Conservation (phyloP, 257 asterid genomes). For the Catharanthus roseus region DNA sequence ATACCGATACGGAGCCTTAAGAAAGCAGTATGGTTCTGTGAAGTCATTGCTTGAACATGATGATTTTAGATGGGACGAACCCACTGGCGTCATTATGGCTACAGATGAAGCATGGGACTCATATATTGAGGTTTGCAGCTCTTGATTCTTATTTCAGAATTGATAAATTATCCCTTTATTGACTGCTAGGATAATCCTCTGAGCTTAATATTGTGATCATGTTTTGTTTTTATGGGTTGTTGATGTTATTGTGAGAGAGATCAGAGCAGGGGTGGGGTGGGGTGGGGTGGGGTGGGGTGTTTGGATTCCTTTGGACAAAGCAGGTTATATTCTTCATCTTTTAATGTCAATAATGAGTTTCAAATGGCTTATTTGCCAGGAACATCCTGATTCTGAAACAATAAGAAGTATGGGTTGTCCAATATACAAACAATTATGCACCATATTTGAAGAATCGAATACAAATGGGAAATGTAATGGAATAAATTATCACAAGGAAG, state of each 20-base stretch:
- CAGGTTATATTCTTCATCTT: conserved; percentile 9
- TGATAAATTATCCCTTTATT: background rate
- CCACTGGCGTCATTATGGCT: conserved; percentile 55
- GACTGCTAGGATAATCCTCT: conserved; percentile 3
- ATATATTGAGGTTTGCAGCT: conserved; percentile 45
- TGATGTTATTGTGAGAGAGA: too few relatives aligned
- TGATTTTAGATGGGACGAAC: conserved; percentile 59
- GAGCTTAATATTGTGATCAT: background rate
- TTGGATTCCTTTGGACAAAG: too few relatives aligned
- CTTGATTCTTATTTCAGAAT: background rate
- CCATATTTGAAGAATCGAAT: conserved; percentile 47
- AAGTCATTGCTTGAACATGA: conserved; percentile 44
- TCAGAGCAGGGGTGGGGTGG: too few relatives aligned
- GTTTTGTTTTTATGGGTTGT: too few relatives aligned
- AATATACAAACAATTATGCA: conserved; percentile 47
- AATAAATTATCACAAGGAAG: conserved; percentile 30
- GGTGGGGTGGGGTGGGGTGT: too few relatives aligned
- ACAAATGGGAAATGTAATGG: conserved; percentile 29
- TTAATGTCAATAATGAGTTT: conserved; percentile 2
- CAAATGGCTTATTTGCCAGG: conserved; percentile 39
- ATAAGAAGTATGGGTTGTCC: conserved; percentile 58
- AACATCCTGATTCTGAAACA: conserved; percentile 77
- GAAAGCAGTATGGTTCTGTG: conserved; percentile 53
- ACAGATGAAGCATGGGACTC: conserved; percentile 66
- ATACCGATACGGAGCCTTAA: conserved; percentile 56